Evolutionary conservation across 2,329 filamentous ascomycete genomes (phyloP), one percentile per base, ranked within the genome.

Genomic region (Cytospora piceae): DNA sequence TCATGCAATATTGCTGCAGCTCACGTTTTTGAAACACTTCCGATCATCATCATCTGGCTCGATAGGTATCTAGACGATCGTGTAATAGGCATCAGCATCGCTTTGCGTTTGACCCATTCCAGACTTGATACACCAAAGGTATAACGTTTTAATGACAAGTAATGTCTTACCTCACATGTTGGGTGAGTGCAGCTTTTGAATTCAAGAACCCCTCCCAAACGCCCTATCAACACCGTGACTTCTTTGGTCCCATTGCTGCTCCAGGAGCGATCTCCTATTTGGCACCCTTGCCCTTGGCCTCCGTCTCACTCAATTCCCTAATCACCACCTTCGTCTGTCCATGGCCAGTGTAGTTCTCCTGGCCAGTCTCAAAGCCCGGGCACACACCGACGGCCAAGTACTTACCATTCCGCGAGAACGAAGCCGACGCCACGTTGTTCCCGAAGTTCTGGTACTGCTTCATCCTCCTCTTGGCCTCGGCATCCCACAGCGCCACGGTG

Each of bases 401-500:
- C 71, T 85, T 90, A 9, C 94, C 94, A 72, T 95, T 89, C 1
- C 80, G 81, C 49, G 89, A 93, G 76, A 97, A 97, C 1, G 86
- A 86, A 67, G 96, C 79, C 0, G 90, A 89, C 12, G 91, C 89
- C 9, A 97, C 87, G 73, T 89, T 93, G 53, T 93, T 87, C 20
- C 89, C 85, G 65, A 94, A 93, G 73, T 91, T 91, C 73, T 93
- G 92, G 77, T 97, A 97, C 75, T 96, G 92, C 74, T 92, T 87
- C 77, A 97, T 91, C 75, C 94, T 87, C 73, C 93, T 85, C 86
- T 97, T 97, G 64, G 92, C 91, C 72, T 93, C 89, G 12, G 91
- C 93, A 75, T 97, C 94, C 94, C 94, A 97, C 53, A 97, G 80
- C 6, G 92, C 92, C n/a, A 97, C 93, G 11, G 94, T 91, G 42